Percentiles rank a stretch among this genome's conserved stretches.
Evolutionary conservation across 129 eudicot species (phyloP).

Genomic region (Tanacetum coccineum): DNA sequence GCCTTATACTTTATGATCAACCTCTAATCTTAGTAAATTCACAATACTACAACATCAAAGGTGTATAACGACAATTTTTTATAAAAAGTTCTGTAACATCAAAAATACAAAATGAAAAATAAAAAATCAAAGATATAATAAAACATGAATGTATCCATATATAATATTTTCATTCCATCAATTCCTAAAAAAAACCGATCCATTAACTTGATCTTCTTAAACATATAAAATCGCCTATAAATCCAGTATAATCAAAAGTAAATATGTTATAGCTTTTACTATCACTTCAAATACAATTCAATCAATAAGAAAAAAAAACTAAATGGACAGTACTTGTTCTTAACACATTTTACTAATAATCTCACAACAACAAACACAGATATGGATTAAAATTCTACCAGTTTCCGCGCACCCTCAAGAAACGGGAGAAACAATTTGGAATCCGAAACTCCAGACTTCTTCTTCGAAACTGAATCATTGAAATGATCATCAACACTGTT

Average conservation of each 20-base stretch:
- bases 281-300: no score
- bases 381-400: conserved; percentile 29
- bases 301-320: no score
- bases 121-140: not conserved
- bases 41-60: not conserved
- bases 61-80: not conserved
- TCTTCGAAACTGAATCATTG: conserved; percentile 30
- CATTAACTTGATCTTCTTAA: not conserved
- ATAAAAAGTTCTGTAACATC: not conserved
- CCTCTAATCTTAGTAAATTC: no score
- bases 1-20: no score
- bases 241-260: not conserved
- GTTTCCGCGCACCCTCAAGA: conserved; percentile 27
- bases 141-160: not conserved
- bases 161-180: not conserved
- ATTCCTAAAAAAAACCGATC: not conserved
- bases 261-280: no score
- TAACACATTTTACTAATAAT: not conserved
- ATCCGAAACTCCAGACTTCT: conserved; percentile 29
- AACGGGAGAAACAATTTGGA: conserved; percentile 39
- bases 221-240: not conserved
- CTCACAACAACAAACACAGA: not conserved
- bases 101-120: not conserved
- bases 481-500: conserved; percentile 32
- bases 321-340: not conserved